phyloP scores from a whole-genome alignment of 768 basidiomycete genomes.

The Leccinum sublutescens region DNA sequence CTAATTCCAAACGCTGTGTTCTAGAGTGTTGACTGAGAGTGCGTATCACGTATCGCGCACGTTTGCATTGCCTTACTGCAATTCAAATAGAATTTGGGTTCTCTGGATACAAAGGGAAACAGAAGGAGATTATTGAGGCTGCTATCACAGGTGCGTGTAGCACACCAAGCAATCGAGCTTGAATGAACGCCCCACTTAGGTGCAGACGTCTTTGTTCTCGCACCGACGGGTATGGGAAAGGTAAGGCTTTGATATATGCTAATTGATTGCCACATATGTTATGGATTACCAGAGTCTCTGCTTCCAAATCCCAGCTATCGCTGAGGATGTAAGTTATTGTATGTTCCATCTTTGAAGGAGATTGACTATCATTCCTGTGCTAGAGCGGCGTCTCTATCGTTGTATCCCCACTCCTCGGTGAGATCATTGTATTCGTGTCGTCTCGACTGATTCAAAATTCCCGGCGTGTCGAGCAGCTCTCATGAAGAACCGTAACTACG shows the following conservation, averaged over 20 bases:
- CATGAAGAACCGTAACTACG: constrained; percentile 72
- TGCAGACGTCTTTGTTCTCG: constrained; percentile 72
- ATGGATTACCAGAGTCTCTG: constrained; percentile 61
- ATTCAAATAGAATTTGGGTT: constrained; percentile 64
- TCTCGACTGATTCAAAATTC: neutral
- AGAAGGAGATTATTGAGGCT: constrained; percentile 71
- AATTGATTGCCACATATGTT: neutral
- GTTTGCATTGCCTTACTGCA: neutral
- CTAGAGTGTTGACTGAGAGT: constrained; percentile 29
- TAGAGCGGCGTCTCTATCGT: constrained; percentile 73
- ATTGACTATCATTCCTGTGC: neutral
- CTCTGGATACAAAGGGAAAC: constrained; percentile 68
- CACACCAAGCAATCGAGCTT: neutral
- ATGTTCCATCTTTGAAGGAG: neutral
- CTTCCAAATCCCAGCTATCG: constrained; percentile 80
- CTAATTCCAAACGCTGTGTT: neutral
- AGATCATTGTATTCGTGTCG: constrained; percentile 12
- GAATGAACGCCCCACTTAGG: constrained; percentile 38
- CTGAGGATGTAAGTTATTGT: constrained; percentile 45
- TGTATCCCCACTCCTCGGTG: constrained; percentile 75
- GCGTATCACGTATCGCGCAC: neutral
- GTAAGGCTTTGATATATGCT: constrained; percentile 32
- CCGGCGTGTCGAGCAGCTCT: constrained; percentile 49
- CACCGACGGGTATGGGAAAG: constrained; percentile 91
- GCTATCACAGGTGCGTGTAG: constrained; percentile 52